These are phyloP conservation scores for Hemileccinum rubropunctum DNA, from an alignment of 768 basidiomycete genomes.

Conservation along the genomic window DNA sequence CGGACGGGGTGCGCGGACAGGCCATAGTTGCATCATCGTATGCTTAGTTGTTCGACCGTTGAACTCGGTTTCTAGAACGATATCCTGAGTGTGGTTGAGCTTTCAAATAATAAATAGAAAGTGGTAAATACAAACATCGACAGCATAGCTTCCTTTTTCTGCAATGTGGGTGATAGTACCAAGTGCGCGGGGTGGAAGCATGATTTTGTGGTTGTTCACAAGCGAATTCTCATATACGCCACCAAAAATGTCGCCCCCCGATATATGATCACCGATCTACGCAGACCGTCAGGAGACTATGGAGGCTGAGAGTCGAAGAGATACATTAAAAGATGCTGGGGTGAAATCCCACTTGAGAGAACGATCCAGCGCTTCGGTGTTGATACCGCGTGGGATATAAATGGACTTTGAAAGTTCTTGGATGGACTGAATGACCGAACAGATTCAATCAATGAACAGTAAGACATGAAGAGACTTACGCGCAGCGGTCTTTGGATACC, in stretches of 20 bases:
- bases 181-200: conserved; percentile 90
- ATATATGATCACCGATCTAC: conserved; percentile 93
- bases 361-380: conserved; percentile 92
- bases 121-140: conserved; percentile 59
- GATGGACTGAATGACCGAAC: conserved; percentile 56
- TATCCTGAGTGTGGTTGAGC: conserved; percentile 53
- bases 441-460: conserved; percentile 2
- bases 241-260: conserved; percentile 96
- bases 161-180: conserved; percentile 94
- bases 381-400: conserved; percentile 98
- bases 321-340: conserved; percentile 74
- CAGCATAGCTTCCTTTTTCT: conserved; percentile 90
- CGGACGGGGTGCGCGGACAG: conserved; percentile 95
- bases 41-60: conserved; percentile 92
- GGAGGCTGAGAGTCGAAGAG: conserved; percentile 1
- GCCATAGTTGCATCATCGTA: conserved; percentile 98
- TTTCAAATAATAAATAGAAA: background rate
- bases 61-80: conserved; percentile 96
- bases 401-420: conserved; percentile 98
- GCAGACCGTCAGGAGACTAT: conserved; percentile 6
- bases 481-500: conserved; percentile 92
- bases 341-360: conserved; percentile 93
- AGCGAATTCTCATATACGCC: conserved; percentile 96
- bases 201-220: conserved; percentile 95
- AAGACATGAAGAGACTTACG: conserved; percentile 42